phyloP scores from a whole-genome alignment of 1,284 basidiomycete species.

The Rhodotorula sp. region DNA sequence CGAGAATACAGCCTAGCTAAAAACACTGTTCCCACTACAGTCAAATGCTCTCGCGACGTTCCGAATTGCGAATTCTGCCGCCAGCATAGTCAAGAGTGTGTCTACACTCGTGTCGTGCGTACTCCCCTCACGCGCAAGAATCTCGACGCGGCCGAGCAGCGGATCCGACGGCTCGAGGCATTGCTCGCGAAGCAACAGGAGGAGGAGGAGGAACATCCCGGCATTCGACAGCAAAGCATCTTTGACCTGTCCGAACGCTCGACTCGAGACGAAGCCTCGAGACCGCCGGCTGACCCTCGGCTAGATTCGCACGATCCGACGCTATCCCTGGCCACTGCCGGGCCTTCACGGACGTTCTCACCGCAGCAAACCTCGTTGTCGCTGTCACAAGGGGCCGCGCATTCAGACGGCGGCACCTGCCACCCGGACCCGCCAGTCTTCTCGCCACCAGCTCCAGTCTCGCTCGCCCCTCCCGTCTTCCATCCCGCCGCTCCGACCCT shows the following conservation, averaged over 20 bases:
- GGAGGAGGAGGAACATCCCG: background rate
- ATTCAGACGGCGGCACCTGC: too few species aligned
- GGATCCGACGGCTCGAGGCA: constrained; percentile 32
- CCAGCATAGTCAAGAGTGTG: constrained; percentile 5
- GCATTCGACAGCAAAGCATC: background rate
- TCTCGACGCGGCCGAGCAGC: constrained; percentile 37
- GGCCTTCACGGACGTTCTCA: too few species aligned
- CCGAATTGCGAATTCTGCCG: constrained; percentile 15
- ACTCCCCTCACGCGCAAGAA: constrained; percentile 30
- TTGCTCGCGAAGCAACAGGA: constrained; percentile 13
- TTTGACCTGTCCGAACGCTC: background rate
- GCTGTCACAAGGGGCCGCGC: too few species aligned
- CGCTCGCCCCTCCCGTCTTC: background rate
- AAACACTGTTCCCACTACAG: background rate
- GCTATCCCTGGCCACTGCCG: too few species aligned
- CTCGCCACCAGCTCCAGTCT: background rate
- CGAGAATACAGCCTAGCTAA: background rate
- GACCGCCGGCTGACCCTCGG: too few species aligned
- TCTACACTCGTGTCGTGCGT: constrained; percentile 12
- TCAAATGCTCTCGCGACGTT: constrained; percentile 4
- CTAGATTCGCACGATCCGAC: too few species aligned
- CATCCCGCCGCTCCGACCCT: constrained; percentile 18
- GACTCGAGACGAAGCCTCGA: too few species aligned
- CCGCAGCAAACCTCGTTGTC: too few species aligned
- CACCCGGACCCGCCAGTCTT: background rate